A percentile compares a stretch with the other conserved stretches of the same genome.
Evolutionary conservation across 2,329 filamentous ascomycete species (phyloP).

Genomic region (Pseudopithomyces chartarum): DNA sequence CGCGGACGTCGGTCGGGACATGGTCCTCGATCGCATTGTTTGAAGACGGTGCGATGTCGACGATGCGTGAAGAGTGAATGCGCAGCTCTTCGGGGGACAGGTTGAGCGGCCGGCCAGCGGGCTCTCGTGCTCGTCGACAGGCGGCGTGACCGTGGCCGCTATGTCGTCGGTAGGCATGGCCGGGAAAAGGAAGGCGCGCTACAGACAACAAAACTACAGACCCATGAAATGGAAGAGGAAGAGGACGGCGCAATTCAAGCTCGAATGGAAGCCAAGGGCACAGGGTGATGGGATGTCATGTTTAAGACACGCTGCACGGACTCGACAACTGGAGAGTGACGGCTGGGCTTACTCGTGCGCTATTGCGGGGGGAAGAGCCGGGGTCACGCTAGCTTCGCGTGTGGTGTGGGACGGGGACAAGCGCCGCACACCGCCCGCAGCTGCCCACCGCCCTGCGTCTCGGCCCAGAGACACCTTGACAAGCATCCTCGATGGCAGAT

Average conservation of each 20-base stretch:
- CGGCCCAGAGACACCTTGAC: background rate
- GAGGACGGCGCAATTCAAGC: slow-evolving; percentile 2
- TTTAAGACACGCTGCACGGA: slow-evolving; percentile 12
- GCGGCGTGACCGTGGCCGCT: slow-evolving; percentile 48
- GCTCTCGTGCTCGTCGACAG: slow-evolving; percentile 48
- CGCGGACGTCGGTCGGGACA: slow-evolving; percentile 20
- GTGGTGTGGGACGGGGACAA: background rate
- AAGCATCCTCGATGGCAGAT: too few relatives aligned
- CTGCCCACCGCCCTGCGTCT: background rate
- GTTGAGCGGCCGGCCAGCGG: slow-evolving; percentile 51
- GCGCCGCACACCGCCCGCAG: background rate
- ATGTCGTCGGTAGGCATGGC: slow-evolving; percentile 57
- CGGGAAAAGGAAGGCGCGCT: slow-evolving; percentile 33
- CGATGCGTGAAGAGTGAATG: slow-evolving; percentile 30
- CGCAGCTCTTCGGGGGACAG: slow-evolving; percentile 56
- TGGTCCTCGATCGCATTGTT: slow-evolving; percentile 22
- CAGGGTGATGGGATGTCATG: slow-evolving; percentile 22
- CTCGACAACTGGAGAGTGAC: slow-evolving; percentile 3
- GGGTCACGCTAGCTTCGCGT: slow-evolving; percentile 5
- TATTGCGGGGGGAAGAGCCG: slow-evolving; percentile 33
- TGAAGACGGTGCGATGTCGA: slow-evolving; percentile 33
- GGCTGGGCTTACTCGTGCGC: slow-evolving; percentile 10
- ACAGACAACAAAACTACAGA: slow-evolving; percentile 18
- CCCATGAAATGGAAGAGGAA: slow-evolving; percentile 18
- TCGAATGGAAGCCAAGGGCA: slow-evolving; percentile 9